Conservation (phyloP, 73 alveolate species). For the Paramecium sexaurelia region DNA sequence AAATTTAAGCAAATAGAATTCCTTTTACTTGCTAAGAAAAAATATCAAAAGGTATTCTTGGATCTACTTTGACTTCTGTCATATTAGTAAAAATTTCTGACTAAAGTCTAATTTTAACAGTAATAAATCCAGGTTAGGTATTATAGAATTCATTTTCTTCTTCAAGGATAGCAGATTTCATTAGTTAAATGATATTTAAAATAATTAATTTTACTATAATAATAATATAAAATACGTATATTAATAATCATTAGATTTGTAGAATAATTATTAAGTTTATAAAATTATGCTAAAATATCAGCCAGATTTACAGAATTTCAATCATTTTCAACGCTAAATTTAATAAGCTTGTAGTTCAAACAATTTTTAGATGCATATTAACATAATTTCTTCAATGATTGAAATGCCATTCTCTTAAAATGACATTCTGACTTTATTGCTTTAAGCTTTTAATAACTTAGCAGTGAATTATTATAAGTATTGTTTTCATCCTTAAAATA, state of each 20-base stretch:
- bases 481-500: not conserved
- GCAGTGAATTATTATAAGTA: slow-evolving; percentile 17
- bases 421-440: not conserved
- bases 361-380: not conserved
- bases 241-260: not conserved
- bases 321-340: not conserved
- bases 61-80: no score
- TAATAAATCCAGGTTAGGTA: no score
- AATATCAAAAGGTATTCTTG: no score
- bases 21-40: no score
- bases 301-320: slow-evolving; percentile 14
- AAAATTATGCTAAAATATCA: not conserved
- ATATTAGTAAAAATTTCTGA: no score
- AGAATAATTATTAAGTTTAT: not conserved
- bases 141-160: no score
- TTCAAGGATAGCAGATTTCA: no score
- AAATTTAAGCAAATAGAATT: no score
- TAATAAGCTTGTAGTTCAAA: not conserved
- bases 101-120: no score
- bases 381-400: not conserved
- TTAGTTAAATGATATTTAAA: no score
- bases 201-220: no score
- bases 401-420: not conserved
- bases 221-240: not conserved
- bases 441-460: not conserved